phyloP scores from a whole-genome alignment of 2,329 filamentous ascomycete species.

The Paraphoma chrysanthemicola region DNA sequence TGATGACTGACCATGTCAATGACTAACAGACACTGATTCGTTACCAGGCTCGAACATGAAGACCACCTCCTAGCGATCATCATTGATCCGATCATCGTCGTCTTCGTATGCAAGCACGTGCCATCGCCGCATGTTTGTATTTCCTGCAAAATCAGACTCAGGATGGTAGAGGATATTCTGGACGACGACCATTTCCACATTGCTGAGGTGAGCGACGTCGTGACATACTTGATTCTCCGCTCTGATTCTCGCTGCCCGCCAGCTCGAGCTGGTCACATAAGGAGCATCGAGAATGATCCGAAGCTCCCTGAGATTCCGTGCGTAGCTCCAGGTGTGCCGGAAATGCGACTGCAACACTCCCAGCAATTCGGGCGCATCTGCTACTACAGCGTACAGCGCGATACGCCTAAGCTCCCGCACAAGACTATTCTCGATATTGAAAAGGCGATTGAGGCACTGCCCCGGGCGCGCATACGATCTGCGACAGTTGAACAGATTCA shows the following conservation, averaged over 20 bases:
- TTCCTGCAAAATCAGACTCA: not conserved
- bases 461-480: not conserved
- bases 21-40: not conserved
- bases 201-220: slow-evolving; percentile 8
- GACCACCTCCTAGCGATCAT: slow-evolving; percentile 16
- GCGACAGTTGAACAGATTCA: slow-evolving; percentile 8
- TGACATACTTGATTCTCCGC: slow-evolving; percentile 11
- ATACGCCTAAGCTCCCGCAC: not conserved
- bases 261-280: not conserved
- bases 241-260: not conserved
- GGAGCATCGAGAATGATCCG: slow-evolving; percentile 18
- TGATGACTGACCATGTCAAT: no score
- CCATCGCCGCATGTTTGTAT: slow-evolving; percentile 6
- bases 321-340: slow-evolving; percentile 2
- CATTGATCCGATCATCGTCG: not conserved
- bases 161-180: slow-evolving; percentile 12
- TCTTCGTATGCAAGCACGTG: slow-evolving; percentile 9
- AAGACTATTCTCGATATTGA: slow-evolving; percentile 4
- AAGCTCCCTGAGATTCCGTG: slow-evolving; percentile 14
- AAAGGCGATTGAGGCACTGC: not conserved
- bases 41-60: not conserved
- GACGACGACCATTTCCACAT: slow-evolving; percentile 16
- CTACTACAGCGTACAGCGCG: not conserved
- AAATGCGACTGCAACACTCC: slow-evolving; percentile 3
- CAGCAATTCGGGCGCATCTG: not conserved